Percentiles rank a stretch among this genome's conserved stretches.
Evolutionary conservation across 2,329 filamentous ascomycete genomes (phyloP).

Genomic region (Arthrinium puccinioides): DNA sequence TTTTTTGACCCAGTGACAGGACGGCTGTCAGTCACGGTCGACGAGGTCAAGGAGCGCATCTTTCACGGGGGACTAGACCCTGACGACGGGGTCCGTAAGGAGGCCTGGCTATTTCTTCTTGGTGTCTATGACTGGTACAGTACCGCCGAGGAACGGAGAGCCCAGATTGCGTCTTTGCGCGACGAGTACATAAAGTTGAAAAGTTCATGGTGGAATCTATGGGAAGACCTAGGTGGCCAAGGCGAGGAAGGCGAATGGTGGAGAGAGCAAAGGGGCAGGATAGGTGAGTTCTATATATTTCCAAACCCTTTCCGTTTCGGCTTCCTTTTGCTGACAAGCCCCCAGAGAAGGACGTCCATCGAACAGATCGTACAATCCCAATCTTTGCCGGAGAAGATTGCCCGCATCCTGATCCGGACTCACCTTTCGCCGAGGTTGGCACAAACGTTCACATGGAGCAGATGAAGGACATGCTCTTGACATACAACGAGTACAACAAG

Average conservation of each 20-base stretch:
- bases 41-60: conserved; percentile 94
- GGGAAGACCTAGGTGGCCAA: conserved; percentile 74
- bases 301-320: not conserved
- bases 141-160: conserved; percentile 75
- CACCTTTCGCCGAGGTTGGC: conserved; percentile 84
- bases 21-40: conserved; percentile 67
- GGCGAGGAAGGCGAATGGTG: conserved; percentile 88
- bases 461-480: conserved; percentile 98
- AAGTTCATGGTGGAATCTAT: conserved; percentile 90
- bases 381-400: conserved; percentile 95
- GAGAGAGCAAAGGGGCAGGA: conserved; percentile 87
- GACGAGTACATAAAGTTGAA: conserved; percentile 95
- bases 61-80: conserved; percentile 89
- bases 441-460: conserved; percentile 98
- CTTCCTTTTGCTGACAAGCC: conserved; percentile 10
- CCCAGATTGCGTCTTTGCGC: conserved; percentile 73
- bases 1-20: conserved; percentile 79
- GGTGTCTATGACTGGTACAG: conserved; percentile 93
- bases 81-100: conserved; percentile 88
- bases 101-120: conserved; percentile 91
- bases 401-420: conserved; percentile 91
- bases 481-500: conserved; percentile 96
- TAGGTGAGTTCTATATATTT: conserved; percentile 59
- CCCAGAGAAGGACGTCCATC: conserved; percentile 95
- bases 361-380: conserved; percentile 90